Evolutionary conservation across 2,329 filamentous ascomycete species (phyloP).

Genomic region (Microcyclosporella mali): DNA sequence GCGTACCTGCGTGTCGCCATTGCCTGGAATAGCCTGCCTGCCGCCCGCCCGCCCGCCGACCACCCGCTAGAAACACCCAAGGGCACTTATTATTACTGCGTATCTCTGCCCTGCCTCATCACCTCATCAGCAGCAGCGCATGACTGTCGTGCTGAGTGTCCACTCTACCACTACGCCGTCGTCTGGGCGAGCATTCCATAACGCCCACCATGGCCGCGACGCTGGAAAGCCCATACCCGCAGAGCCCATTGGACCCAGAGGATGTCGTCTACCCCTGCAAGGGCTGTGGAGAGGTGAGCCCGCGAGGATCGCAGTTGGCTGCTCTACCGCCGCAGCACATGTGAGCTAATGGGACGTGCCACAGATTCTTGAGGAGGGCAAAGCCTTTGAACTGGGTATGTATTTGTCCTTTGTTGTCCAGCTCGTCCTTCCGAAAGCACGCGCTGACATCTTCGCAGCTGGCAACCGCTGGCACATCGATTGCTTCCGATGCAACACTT

Average conservation of each 20-base stretch:
- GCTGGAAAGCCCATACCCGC: slow-evolving; percentile 54
- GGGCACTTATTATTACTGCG: no score
- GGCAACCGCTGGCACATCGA: slow-evolving; percentile 66
- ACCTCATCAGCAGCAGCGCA: slow-evolving; percentile 3
- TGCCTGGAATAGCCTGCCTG: no score
- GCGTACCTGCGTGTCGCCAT: no score
- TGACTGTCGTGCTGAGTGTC: slow-evolving; percentile 1
- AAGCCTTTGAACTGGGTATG: slow-evolving; percentile 91
- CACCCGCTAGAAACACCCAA: no score
- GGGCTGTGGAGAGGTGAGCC: slow-evolving; percentile 76
- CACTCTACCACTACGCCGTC: background rate
- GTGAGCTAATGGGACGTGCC: slow-evolving; percentile 7
- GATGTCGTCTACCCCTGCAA: slow-evolving; percentile 82
- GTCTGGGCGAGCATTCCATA: slow-evolving; percentile 9
- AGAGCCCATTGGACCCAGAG: slow-evolving; percentile 66
- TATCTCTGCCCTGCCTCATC: no score
- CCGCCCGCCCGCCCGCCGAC: no score
- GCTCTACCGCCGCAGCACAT: background rate
- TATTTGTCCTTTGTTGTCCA: background rate
- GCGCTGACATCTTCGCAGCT: slow-evolving; percentile 15
- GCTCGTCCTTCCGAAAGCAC: background rate
- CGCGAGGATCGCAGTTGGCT: no score
- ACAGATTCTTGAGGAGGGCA: slow-evolving; percentile 95
- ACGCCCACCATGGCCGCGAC: slow-evolving; percentile 12
- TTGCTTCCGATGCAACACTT: slow-evolving; percentile 79